phyloP scores from a whole-genome alignment of 345 rosid genomes.

The Corymbia maculata region DNA sequence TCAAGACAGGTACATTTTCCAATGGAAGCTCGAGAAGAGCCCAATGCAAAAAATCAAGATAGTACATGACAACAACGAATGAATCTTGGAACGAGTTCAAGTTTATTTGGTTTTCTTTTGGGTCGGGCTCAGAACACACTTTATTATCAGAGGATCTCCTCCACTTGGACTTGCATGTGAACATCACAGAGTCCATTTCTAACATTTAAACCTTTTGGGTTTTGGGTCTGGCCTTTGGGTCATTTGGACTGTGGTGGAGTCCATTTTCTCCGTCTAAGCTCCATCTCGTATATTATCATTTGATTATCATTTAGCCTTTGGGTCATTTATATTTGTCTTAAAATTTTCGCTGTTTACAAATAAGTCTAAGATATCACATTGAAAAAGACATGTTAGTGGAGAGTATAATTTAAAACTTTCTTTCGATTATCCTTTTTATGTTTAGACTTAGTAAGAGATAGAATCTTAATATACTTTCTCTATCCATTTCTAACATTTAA shows the following conservation, averaged over 20 bases:
- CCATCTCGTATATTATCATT: background rate
- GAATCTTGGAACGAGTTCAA: background rate
- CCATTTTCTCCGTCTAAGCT: background rate
- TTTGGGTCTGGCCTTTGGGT: background rate
- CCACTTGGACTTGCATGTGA: background rate
- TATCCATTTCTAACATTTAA: background rate
- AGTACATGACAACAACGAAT: background rate
- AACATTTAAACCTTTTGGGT: background rate
- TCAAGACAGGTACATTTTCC: background rate
- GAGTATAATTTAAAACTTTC: background rate
- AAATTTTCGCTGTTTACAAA: background rate
- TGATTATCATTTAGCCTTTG: background rate
- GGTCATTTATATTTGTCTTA: background rate
- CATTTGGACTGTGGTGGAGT: background rate
- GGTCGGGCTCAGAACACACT: background rate
- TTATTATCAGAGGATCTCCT: background rate
- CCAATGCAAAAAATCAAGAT: background rate
- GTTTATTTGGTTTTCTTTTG: background rate
- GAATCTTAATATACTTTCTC: background rate
- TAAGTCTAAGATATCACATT: background rate
- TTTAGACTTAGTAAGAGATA: background rate
- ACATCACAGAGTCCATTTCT: background rate
- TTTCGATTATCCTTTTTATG: background rate
- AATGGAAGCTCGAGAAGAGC: background rate
- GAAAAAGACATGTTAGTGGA: background rate